These are phyloP conservation scores for Lipomyces lipofer DNA, from an alignment of 805 yeast species.

Conservation along the genomic window DNA sequence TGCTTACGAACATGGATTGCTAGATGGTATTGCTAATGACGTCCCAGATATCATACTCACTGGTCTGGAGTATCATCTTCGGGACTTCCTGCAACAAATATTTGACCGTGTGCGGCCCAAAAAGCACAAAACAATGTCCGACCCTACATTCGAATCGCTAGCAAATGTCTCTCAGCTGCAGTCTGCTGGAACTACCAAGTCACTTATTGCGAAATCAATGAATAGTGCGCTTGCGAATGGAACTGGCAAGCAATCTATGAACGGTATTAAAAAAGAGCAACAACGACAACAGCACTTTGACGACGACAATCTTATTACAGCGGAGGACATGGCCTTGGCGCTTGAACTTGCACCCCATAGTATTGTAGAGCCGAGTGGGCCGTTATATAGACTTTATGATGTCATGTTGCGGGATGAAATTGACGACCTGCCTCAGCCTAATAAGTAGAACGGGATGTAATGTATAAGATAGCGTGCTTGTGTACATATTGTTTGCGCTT, in stretches of 20 bases:
- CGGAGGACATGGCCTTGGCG: conserved; percentile 40
- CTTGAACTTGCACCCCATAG: conserved; percentile 40
- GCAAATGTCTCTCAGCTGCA: neutral
- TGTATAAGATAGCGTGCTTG: too few species aligned
- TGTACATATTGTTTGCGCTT: too few species aligned
- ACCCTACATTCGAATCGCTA: conserved; percentile 2
- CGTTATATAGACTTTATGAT: conserved; percentile 39
- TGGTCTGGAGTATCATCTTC: conserved; percentile 83
- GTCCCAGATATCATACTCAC: conserved; percentile 73
- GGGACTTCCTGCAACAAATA: conserved; percentile 69
- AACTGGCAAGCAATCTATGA: neutral
- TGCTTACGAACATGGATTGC: conserved; percentile 84
- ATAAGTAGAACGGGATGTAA: too few species aligned
- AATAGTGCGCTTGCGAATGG: neutral
- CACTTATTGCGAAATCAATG: too few species aligned
- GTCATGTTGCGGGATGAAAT: conserved; percentile 42
- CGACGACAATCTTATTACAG: conserved; percentile 38
- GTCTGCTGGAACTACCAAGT: neutral
- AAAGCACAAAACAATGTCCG: conserved; percentile 42
- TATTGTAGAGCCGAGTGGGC: conserved; percentile 41
- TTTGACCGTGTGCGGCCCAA: conserved; percentile 70
- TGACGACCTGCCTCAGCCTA: conserved; percentile 17
- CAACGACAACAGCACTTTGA: conserved; percentile 36
- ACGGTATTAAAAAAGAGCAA: neutral
- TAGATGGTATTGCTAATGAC: conserved; percentile 75